A percentile compares a stretch with the other conserved stretches of the same genome.
phyloP scores from a whole-genome alignment of 2,329 filamentous ascomycete species.

The Ophiostoma australiae region DNA sequence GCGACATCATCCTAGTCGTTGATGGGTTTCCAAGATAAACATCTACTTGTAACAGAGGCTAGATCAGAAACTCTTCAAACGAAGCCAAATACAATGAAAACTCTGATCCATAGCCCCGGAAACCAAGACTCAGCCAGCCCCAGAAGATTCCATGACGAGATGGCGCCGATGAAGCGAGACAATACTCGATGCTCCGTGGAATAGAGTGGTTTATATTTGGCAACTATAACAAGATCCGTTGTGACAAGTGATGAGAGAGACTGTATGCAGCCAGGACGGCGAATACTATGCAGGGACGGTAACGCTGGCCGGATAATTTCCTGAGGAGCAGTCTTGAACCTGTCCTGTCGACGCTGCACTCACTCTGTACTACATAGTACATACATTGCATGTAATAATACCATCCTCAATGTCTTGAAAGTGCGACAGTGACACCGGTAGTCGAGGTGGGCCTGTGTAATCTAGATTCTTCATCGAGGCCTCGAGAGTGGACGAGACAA shows the following conservation, averaged over 20 bases:
- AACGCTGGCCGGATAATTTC: neutral
- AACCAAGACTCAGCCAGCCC: constrained; percentile 3
- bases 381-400: too few species aligned
- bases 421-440: constrained; percentile 5
- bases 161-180: constrained; percentile 1
- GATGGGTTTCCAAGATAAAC: neutral
- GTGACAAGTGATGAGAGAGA: neutral
- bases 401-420: neutral
- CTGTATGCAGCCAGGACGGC: neutral
- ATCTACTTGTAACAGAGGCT: neutral
- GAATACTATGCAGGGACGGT: neutral
- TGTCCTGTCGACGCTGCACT: neutral
- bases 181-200: neutral
- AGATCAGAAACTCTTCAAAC: neutral
- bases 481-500: neutral
- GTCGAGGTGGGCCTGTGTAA: constrained; percentile 3
- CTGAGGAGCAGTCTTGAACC: neutral
- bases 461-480: neutral
- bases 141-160: constrained; percentile 4
- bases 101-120: constrained; percentile 2
- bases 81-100: neutral
- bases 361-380: too few species aligned
- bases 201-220: neutral
- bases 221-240: neutral
- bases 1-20: neutral